Conservation (phyloP, 108 stramenopile species). For the Aurantiochytrium sp. region DNA sequence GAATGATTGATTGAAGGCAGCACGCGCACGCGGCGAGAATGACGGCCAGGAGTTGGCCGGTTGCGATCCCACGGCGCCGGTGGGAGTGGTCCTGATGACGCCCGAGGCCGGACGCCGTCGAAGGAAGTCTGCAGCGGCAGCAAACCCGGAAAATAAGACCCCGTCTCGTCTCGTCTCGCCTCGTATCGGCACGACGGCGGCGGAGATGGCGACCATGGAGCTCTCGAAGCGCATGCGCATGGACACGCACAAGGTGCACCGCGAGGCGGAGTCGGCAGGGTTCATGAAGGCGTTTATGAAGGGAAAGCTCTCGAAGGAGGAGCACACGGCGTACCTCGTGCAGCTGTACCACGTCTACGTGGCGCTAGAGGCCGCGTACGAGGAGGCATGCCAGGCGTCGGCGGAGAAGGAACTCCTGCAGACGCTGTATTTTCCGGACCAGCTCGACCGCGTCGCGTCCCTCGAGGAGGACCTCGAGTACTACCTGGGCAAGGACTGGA, state of each 20-base stretch:
- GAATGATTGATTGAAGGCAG: too few relatives aligned
- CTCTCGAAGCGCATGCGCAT: not conserved
- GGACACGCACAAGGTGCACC: not conserved
- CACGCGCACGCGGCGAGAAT: too few relatives aligned
- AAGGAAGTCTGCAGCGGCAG: too few relatives aligned
- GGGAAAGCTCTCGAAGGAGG: not conserved
- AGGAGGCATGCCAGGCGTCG: not conserved
- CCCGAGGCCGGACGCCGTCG: too few relatives aligned
- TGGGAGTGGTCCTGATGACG: too few relatives aligned
- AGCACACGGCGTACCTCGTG: not conserved
- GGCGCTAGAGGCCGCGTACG: conserved; percentile 30
- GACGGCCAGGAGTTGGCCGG: too few relatives aligned
- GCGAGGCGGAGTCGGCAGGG: not conserved
- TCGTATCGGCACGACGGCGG: too few relatives aligned
- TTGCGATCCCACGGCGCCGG: too few relatives aligned
- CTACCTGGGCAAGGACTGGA: not conserved
- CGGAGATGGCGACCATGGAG: not conserved
- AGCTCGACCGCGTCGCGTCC: not conserved
- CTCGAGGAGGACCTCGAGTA: conserved; percentile 29
- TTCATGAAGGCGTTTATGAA: not conserved
- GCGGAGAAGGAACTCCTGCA: not conserved
- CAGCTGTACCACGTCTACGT: not conserved
- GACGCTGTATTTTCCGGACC: not conserved
- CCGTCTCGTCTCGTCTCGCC: too few relatives aligned
- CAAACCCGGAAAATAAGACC: too few relatives aligned